A percentile compares a stretch with the other conserved stretches of the same genome.
Evolutionary conservation across 768 basidiomycete species (phyloP).

Genomic region (Russula ochroleuca): DNA sequence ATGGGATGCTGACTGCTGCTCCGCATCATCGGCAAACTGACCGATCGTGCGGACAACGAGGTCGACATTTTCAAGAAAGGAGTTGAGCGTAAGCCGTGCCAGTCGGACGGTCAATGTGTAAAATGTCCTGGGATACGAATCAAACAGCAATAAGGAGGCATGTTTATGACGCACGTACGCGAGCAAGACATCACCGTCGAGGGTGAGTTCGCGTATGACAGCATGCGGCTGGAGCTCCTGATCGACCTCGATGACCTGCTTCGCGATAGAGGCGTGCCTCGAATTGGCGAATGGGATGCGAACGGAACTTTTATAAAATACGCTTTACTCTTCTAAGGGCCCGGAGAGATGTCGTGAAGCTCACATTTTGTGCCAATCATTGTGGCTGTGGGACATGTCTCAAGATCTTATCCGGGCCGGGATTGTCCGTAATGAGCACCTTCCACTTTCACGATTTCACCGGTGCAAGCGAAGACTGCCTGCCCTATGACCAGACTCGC

Average conservation of each 20-base stretch:
- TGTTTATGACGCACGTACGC: slow-evolving; percentile 52
- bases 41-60: slow-evolving; percentile 77
- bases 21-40: slow-evolving; percentile 71
- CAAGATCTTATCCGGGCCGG: not conserved
- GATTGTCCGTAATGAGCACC: not conserved
- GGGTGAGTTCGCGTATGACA: slow-evolving; percentile 65
- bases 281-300: slow-evolving; percentile 72
- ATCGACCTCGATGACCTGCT: slow-evolving; percentile 83
- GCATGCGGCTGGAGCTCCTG: slow-evolving; percentile 75
- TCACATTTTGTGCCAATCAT: slow-evolving; percentile 56
- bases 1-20: slow-evolving; percentile 23
- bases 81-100: slow-evolving; percentile 79
- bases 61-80: slow-evolving; percentile 86
- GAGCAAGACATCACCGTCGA: slow-evolving; percentile 64
- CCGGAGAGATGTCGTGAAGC: slow-evolving; percentile 20
- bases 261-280: slow-evolving; percentile 76
- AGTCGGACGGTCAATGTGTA: slow-evolving; percentile 77
- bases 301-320: slow-evolving; percentile 36
- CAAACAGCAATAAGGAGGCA: slow-evolving; percentile 16
- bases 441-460: not conserved
- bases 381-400: slow-evolving; percentile 29
- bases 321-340: slow-evolving; percentile 1
- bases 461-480: too few species aligned
- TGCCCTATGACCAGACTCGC: not conserved
- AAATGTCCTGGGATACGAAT: slow-evolving; percentile 50